A percentile compares a stretch with the other conserved stretches of the same genome.
These are phyloP conservation scores for Phellopilus nigrolimitatus DNA, from an alignment of 1,284 basidiomycete genomes.

Conservation along the genomic window DNA sequence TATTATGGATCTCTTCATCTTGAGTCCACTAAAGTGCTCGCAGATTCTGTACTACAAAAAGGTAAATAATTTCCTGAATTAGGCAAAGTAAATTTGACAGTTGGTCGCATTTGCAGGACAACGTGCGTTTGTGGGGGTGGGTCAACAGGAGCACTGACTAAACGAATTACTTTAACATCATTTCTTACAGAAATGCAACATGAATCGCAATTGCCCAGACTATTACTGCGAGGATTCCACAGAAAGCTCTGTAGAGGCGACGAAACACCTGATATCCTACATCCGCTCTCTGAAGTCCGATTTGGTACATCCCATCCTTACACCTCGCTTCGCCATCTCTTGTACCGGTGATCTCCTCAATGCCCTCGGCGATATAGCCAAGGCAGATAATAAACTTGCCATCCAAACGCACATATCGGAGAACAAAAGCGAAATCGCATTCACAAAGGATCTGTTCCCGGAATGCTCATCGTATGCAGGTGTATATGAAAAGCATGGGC, in stretches of 20 bases:
- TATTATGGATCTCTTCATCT: conserved; percentile 88
- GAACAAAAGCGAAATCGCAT: conserved; percentile 72
- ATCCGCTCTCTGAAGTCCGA: conserved; percentile 50
- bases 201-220: conserved; percentile 75
- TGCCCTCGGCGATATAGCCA: conserved; percentile 58
- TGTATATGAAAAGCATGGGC: conserved; percentile 78
- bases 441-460: conserved; percentile 65
- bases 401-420: conserved; percentile 96
- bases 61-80: conserved; percentile 39
- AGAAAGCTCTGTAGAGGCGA: conserved; percentile 53
- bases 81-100: background rate
- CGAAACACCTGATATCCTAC: conserved; percentile 62
- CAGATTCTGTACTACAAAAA: conserved; percentile 62
- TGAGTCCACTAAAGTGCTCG: conserved; percentile 77
- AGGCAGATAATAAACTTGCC: conserved; percentile 51
- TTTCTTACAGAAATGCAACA: conserved; percentile 79
- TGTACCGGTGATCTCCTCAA: conserved; percentile 74
- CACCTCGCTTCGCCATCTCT: conserved; percentile 94
- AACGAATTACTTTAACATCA: conserved; percentile 9
- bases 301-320: conserved; percentile 86
- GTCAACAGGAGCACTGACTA: conserved; percentile 26
- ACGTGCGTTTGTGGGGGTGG: conserved; percentile 79
- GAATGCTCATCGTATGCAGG: conserved; percentile 57
- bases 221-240: conserved; percentile 71
- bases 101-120: conserved; percentile 52